These are phyloP conservation scores for Wakefieldia striispora DNA, from an alignment of 768 basidiomycete genomes.

Conservation along the genomic window DNA sequence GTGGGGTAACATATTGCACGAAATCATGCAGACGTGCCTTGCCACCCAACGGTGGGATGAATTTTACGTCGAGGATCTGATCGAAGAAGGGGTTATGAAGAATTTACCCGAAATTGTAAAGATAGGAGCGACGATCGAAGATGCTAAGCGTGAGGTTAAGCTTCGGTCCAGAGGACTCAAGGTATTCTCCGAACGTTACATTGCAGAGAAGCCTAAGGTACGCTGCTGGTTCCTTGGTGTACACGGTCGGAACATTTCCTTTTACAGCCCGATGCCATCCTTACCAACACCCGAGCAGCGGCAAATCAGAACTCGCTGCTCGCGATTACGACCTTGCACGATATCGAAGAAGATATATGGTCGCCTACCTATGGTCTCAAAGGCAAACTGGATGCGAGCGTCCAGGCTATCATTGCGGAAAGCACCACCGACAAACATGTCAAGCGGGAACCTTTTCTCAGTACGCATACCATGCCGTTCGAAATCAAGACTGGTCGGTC, in stretches of 20 bases:
- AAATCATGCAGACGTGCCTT: slow-evolving; percentile 84
- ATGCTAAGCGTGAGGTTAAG: slow-evolving; percentile 64
- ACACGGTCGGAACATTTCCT: background rate
- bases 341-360: slow-evolving; percentile 97
- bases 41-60: slow-evolving; percentile 59
- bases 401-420: slow-evolving; percentile 64
- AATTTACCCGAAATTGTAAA: slow-evolving; percentile 62
- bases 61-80: slow-evolving; percentile 55
- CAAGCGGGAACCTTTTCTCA: slow-evolving; percentile 21
- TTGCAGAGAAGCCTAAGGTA: slow-evolving; percentile 65
- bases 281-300: slow-evolving; percentile 64
- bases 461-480: slow-evolving; percentile 57
- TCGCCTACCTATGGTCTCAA: slow-evolving; percentile 93
- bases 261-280: slow-evolving; percentile 55
- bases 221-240: background rate
- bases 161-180: slow-evolving; percentile 62
- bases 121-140: slow-evolving; percentile 53
- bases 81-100: slow-evolving; percentile 52
- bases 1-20: slow-evolving; percentile 93
- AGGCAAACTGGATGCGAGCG: slow-evolving; percentile 92
- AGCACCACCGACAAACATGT: slow-evolving; percentile 25
- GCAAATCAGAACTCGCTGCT: slow-evolving; percentile 52
- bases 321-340: slow-evolving; percentile 73
- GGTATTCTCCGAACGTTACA: slow-evolving; percentile 64
- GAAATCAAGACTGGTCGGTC: slow-evolving; percentile 95